Percentiles rank a stretch among this genome's conserved stretches.
phyloP scores from a whole-genome alignment of 2,329 filamentous ascomycete species.

The Cladosporium sp. region DNA sequence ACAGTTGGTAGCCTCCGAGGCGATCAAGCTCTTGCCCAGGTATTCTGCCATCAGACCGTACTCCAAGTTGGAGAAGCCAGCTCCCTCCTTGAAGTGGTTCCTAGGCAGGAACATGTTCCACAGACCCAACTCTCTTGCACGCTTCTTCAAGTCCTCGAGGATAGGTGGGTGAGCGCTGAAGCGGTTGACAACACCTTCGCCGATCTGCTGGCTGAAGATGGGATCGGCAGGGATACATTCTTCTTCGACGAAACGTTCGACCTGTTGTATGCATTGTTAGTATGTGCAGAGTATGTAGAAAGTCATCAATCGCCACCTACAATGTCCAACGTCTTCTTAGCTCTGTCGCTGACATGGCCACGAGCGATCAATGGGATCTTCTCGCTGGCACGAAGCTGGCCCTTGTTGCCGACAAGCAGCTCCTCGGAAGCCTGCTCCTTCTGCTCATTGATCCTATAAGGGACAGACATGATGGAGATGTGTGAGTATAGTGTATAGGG shows the following conservation, averaged over 20 bases:
- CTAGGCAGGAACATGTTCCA: constrained; percentile 99
- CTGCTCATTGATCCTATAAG: constrained; percentile 37
- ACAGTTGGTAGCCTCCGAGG: constrained; percentile 83
- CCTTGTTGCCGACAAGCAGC: constrained; percentile 32
- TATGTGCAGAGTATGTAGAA: background rate
- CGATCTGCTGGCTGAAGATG: constrained; percentile 77
- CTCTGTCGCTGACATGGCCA: constrained; percentile 76
- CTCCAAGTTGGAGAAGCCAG: constrained; percentile 92
- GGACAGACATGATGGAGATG: constrained; percentile 38
- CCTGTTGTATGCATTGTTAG: constrained; percentile 46
- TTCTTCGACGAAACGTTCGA: constrained; percentile 96
- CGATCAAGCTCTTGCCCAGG: constrained; percentile 80
- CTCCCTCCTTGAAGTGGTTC: constrained; percentile 92
- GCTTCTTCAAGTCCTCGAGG: constrained; percentile 85
- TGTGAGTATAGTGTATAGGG: background rate
- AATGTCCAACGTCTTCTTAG: constrained; percentile 79
- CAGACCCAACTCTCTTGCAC: constrained; percentile 78
- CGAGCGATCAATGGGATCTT: constrained; percentile 60
- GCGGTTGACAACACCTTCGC: constrained; percentile 67
- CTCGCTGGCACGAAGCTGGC: constrained; percentile 52
- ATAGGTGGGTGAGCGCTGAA: constrained; percentile 79
- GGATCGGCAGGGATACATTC: constrained; percentile 78
- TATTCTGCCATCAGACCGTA: constrained; percentile 98
- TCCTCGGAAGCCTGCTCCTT: constrained; percentile 38
- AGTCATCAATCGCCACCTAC: constrained; percentile 43